phyloP scores from a whole-genome alignment of 257 asterid genomes.

The Solanum megistacrolobum region DNA sequence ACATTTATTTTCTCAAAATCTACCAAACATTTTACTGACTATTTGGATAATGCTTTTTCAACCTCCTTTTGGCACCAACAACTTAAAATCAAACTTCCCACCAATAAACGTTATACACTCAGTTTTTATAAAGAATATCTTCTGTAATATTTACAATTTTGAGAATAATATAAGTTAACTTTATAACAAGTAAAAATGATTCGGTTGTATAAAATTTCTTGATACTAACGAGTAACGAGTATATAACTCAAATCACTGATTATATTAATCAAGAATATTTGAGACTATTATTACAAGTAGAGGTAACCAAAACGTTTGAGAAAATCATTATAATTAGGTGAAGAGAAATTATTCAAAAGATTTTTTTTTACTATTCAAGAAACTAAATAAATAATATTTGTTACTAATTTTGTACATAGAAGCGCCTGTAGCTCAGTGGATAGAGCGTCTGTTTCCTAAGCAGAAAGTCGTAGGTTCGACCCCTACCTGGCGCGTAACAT shows the following conservation, averaged over 20 bases:
- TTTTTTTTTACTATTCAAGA: background rate
- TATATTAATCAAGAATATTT: no score
- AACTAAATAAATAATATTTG: rapidly evolving
- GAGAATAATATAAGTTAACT: no score
- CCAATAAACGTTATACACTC: background rate
- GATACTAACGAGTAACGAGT: no score
- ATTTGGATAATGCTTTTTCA: background rate
- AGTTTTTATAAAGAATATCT: no score
- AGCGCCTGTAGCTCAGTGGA: conserved; percentile 99
- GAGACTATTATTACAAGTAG: background rate
- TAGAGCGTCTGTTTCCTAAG: conserved; percentile 99
- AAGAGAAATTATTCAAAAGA: background rate
- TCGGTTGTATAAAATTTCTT: background rate
- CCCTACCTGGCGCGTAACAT: conserved; percentile 85
- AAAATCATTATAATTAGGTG: background rate
- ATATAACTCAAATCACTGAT: no score
- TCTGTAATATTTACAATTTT: no score
- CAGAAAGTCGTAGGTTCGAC: conserved; percentile 98
- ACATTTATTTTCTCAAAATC: background rate
- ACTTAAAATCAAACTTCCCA: background rate
- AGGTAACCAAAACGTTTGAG: background rate
- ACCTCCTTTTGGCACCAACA: background rate
- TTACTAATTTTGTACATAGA: no score
- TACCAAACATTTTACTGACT: background rate
- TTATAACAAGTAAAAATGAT: no score